Percentiles rank a stretch among this genome's conserved stretches.
Conservation (phyloP, 768 basidiomycete genomes). For the Termitomyces sp. region DNA sequence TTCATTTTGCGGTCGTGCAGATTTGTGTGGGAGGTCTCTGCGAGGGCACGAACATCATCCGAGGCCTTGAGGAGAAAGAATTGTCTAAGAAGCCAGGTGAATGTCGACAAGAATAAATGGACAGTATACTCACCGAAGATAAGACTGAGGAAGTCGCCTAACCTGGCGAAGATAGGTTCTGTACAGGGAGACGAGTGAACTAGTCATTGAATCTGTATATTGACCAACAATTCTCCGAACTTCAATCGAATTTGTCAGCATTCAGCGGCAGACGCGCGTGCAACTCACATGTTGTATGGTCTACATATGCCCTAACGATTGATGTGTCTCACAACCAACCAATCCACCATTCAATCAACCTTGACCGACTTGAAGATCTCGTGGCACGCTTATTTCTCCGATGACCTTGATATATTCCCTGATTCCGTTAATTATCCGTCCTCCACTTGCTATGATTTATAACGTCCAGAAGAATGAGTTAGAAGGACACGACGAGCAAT, state of each 20-base stretch:
- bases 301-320: too few relatives aligned
- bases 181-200: slow-evolving; percentile 28
- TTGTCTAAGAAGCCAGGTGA: slow-evolving; percentile 32
- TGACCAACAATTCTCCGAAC: too few relatives aligned
- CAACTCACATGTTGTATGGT: too few relatives aligned
- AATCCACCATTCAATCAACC: too few relatives aligned
- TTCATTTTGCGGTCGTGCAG: slow-evolving; percentile 37
- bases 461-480: not conserved
- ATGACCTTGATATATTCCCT: not conserved
- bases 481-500: not conserved
- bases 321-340: too few relatives aligned
- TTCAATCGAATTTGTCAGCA: not conserved
- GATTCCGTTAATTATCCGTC: slow-evolving; percentile 2
- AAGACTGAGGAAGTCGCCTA: slow-evolving; percentile 32
- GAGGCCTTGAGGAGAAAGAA: slow-evolving; percentile 58
- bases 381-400: slow-evolving; percentile 2
- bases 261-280: too few relatives aligned
- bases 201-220: not conserved
- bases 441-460: not conserved
- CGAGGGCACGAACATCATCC: slow-evolving; percentile 51
- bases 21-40: slow-evolving; percentile 23
- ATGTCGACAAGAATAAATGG: not conserved
- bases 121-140: slow-evolving; percentile 31
- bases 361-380: not conserved
- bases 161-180: slow-evolving; percentile 36